Percentiles rank a stretch among this genome's conserved stretches.
Conservation (phyloP, 2,329 filamentous ascomycete genomes). For the Nemania serpens region DNA sequence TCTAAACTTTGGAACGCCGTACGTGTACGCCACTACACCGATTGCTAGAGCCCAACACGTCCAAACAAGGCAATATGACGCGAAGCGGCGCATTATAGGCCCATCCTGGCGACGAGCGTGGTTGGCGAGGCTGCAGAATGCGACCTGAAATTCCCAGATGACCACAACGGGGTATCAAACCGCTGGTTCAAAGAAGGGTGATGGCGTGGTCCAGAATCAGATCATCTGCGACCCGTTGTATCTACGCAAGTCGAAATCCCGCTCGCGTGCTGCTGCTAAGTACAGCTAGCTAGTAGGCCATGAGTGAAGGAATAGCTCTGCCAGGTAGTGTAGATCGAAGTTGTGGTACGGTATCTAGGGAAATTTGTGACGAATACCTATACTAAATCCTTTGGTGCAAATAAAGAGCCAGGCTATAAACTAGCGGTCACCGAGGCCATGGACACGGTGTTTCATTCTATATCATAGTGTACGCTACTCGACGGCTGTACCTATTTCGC, state of each 20-base stretch:
- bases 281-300: too few relatives aligned
- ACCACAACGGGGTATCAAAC: neutral
- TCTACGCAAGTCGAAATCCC: too few relatives aligned
- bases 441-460: neutral
- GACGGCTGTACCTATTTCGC: neutral
- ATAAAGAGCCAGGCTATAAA: too few relatives aligned
- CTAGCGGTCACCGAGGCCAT: neutral
- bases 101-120: slow-evolving; percentile 4
- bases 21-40: slow-evolving; percentile 1
- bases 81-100: slow-evolving; percentile 2
- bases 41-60: neutral
- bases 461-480: neutral
- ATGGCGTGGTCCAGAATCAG: slow-evolving; percentile 7
- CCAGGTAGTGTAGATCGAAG: too few relatives aligned
- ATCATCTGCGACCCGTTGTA: neutral
- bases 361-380: too few relatives aligned
- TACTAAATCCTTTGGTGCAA: too few relatives aligned
- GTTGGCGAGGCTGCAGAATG: slow-evolving; percentile 18
- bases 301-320: too few relatives aligned
- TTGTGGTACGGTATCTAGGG: too few relatives aligned
- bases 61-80: slow-evolving; percentile 11
- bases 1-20: slow-evolving; percentile 3
- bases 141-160: slow-evolving; percentile 10
- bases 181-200: neutral
- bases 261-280: too few relatives aligned